Evolutionary conservation across 306 rosid species (phyloP), one percentile per base, ranked within the genome.

Genomic region (Astragalus glycyphyllos): DNA sequence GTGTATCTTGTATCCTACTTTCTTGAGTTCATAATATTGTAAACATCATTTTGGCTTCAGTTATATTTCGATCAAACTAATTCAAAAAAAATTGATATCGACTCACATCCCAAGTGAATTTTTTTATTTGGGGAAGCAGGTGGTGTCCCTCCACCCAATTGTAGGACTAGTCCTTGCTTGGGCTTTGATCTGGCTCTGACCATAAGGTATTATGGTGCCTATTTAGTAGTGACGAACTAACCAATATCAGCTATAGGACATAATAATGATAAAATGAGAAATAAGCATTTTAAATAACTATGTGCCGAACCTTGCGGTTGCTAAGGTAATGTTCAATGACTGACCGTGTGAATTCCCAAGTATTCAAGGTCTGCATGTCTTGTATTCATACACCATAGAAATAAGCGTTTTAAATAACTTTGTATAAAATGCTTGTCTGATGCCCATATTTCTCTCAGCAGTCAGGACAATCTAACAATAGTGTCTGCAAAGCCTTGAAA

Each of bases 1-100:
- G n/a, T n/a, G n/a, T n/a, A n/a, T 71, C 47, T 34, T 70, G 76
- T 62, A 12, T 69, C 69, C 23, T 14, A 8, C 29, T 50, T 58
- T 16, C 41, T 46, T n/a, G 12, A 16, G 50, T 13, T 51, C 23
- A 29, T 10, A 59, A 51, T 40, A 41, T 50, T 59, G 26, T 42
- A 42, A 42, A 7, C 32, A 29, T 42, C 5, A 56, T 14, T 64
- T 51, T 45, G 50, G 57, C 31, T 26, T 4, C 3, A 26, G 31
- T 26, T 26, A 26, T 23, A 37, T 71, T 16, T 38, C 44, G 65
- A 57, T 72, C 29, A 34, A 72, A 65, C 65, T 58, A 65, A 68
- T 40, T 37, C 61, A 40, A 48, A 49, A 53, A 53, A 47, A 29
- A 58, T 31, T 38, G 31, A 32, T 20, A 26, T 47, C 38, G 38